These are phyloP conservation scores for Mycena capillaripes DNA, from an alignment of 768 basidiomycete genomes.

Conservation along the genomic window DNA sequence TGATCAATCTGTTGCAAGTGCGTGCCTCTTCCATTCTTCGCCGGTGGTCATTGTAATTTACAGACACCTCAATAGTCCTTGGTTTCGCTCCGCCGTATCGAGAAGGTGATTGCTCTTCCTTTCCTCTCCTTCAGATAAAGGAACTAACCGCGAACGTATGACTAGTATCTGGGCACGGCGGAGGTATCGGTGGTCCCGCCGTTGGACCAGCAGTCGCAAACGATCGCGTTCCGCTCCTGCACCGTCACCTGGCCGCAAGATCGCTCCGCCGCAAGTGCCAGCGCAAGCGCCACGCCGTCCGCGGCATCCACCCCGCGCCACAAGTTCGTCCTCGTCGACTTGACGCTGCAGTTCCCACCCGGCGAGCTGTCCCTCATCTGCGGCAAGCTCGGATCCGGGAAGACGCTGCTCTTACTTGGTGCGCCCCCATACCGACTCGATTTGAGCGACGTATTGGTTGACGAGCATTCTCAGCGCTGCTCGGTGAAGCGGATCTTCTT, in stretches of 20 bases:
- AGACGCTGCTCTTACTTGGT: conserved; percentile 86
- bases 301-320: conserved; percentile 78
- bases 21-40: conserved; percentile 4
- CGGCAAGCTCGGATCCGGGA: conserved; percentile 92
- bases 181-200: conserved; percentile 80
- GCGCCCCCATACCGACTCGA: background rate
- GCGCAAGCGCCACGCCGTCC: conserved; percentile 60
- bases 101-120: conserved; percentile 61
- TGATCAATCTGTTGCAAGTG: conserved; percentile 91
- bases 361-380: conserved; percentile 88
- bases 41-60: background rate
- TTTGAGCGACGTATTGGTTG: background rate
- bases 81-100: conserved; percentile 91
- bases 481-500: conserved; percentile 91
- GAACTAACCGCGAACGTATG: background rate
- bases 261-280: conserved; percentile 58
- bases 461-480: conserved; percentile 63
- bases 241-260: conserved; percentile 95
- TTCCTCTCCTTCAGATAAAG: background rate
- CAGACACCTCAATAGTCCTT: conserved; percentile 61
- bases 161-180: conserved; percentile 73
- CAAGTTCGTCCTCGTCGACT: conserved; percentile 86
- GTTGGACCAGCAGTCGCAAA: conserved; percentile 66
- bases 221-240: conserved; percentile 84
- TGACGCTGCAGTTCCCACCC: conserved; percentile 82